These are phyloP conservation scores for Mimosa pudica DNA, from an alignment of 306 rosid species.

Conservation along the genomic window DNA sequence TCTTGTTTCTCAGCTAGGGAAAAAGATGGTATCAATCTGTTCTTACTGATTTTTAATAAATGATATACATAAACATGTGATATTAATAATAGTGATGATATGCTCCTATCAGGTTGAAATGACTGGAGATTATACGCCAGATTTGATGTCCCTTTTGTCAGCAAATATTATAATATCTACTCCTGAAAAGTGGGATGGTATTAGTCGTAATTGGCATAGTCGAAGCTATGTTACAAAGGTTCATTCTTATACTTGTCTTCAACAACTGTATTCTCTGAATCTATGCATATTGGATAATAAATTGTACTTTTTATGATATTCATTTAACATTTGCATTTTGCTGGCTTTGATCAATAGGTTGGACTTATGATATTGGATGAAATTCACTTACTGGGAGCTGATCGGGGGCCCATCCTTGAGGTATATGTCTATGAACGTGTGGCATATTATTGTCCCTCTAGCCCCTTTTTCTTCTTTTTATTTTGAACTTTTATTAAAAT, in stretches of 20 bases:
- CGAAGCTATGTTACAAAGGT: slow-evolving; percentile 96
- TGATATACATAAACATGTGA: slow-evolving; percentile 15
- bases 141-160: slow-evolving; percentile 86
- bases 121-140: slow-evolving; percentile 99
- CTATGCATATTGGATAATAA: not conserved
- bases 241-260: slow-evolving; percentile 22
- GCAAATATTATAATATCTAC: slow-evolving; percentile 94
- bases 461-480: slow-evolving; percentile 25
- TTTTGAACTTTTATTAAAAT: slow-evolving; percentile 2
- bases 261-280: slow-evolving; percentile 6
- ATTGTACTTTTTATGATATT: slow-evolving; percentile 25
- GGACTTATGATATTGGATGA: slow-evolving; percentile 95
- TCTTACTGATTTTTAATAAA: not conserved
- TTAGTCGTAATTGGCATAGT: slow-evolving; percentile 97
- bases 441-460: slow-evolving; percentile 19
- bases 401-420: slow-evolving; percentile 99
- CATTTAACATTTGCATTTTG: slow-evolving; percentile 28
- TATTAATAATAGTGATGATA: slow-evolving; percentile 29
- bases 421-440: slow-evolving; percentile 45
- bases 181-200: slow-evolving; percentile 99
- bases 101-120: slow-evolving; percentile 78
- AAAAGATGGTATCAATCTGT: slow-evolving; percentile 65
- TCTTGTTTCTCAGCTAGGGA: slow-evolving; percentile 83
- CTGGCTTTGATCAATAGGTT: slow-evolving; percentile 60
- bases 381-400: slow-evolving; percentile 97